Evolutionary conservation across 345 rosid genomes (phyloP), one percentile per base, ranked within the genome.

Genomic region (Geranium rotundifolium): DNA sequence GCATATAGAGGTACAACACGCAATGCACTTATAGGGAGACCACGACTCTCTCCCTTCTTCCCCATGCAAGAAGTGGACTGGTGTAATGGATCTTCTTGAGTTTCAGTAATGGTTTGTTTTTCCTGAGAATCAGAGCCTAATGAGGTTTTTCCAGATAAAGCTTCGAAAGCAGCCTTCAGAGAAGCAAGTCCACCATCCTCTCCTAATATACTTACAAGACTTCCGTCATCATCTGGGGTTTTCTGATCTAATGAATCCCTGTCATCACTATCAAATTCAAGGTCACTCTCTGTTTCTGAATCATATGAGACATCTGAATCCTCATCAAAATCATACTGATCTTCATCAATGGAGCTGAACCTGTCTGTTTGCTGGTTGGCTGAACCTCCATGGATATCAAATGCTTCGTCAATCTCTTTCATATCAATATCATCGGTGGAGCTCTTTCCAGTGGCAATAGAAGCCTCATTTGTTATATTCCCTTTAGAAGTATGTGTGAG

Each of bases 1-100:
- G 98, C 98, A 65, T 85, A 91, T 63, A 91, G 95, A 27, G 98
- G 98, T 61, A 89, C 79, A 63, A 89, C 93, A 56, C 66, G 78
- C 71, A 91, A 61, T 8, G 76, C 61, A 62, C 79, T 72, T 54
- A 61, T 19, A 60, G 57, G 23, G 54, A n/a, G 29, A 50, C 69
- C 70, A 63, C 56, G 71, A 69, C 65, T 39, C 66, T 70, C 75
- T 20, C 61, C 72, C 7, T 23, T 74, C 71, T 69, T 76, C 63
- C 64, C 69, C 29, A 4, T 29, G 17, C 9, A 49, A 58, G 59
- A n/a, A 60, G 57, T 65, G 17, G 63, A 18, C 59, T 65, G 77
- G 70, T 73, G 79, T 17, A 67, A 29, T 61, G 18, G 54, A 65
- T 27, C 77, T 57, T 67, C 75, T 16, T 60, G 67, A 34, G 56